Evolutionary conservation across 257 asterid genomes (phyloP), one percentile per base, ranked within the genome.

Genomic region (Mentha longifolia): DNA sequence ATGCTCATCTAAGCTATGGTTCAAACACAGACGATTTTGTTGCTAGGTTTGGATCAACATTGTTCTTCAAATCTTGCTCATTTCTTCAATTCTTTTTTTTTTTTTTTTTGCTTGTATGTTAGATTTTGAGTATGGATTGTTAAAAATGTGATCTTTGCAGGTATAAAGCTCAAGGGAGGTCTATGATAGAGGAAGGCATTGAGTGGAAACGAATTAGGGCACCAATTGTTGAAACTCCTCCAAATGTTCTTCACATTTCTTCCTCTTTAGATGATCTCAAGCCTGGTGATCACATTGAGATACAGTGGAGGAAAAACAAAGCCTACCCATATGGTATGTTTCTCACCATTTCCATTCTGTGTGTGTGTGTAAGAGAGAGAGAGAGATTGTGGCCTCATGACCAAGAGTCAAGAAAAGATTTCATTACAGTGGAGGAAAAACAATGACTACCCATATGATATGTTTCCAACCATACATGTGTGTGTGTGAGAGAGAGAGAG

Each of bases 251-350:
- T 74, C 94, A 95, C 70, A 74, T 79, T n/a, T 86, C 97, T 15
- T 82, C 79, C 31, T 86, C 97, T 72, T 84, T 89, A 62, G 74
- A 80, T 77, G 88, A 89, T 39, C 87, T 92, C 17, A 87, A 85
- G 73, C 98, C 99, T 8, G 78, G 80, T 69, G 97, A 95, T 74
- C 98, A 95, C 80, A 77, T 95, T 65, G 99, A 95, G 80, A 84
- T 95, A 39, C 98, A 95, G 67, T 95, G 99, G 99, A 88, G 98
- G 83, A 84, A 77, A 76, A 89, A 77, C 82, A 82, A 80, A 73
- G 89, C 80, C 41, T 95, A 89, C 75, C 90, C 98, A 17, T 89
- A 79, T 77, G 99, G 99, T 94, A 81, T 69, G 66, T 68, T 62
- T 2, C 49, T 14, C 7, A 49, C 0, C 35, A 37, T 54, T 0